Conservation (phyloP, 2,329 filamentous ascomycete species). For the Fusarium protoensiforme region DNA sequence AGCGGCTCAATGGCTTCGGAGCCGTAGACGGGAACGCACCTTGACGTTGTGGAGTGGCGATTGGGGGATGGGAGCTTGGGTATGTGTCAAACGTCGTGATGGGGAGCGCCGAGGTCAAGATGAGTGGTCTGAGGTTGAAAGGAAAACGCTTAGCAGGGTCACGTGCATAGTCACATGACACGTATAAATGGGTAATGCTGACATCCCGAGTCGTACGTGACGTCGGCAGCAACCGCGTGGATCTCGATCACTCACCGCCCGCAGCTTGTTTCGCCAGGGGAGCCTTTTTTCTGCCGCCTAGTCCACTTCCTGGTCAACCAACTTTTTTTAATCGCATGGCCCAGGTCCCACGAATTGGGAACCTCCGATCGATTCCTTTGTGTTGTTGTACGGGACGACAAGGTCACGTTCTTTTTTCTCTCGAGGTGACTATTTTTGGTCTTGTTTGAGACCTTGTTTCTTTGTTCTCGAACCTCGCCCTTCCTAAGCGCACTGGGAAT, state of each 20-base stretch:
- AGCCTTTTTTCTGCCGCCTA: constrained; percentile 43
- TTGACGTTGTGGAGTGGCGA: constrained; percentile 44
- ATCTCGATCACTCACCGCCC: constrained; percentile 33
- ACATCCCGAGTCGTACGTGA: constrained; percentile 30
- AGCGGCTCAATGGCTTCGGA: constrained; percentile 12
- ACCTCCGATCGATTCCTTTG: constrained; percentile 33
- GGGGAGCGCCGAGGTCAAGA: constrained; percentile 43
- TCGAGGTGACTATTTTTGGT: constrained; percentile 2
- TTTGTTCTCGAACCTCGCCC: not conserved
- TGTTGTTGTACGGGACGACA: constrained; percentile 25
- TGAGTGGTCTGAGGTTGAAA: constrained; percentile 47
- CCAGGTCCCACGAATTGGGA: constrained; percentile 35
- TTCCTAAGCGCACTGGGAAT: not conserved
- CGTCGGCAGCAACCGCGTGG: constrained; percentile 34
- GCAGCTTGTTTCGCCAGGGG: constrained; percentile 25
- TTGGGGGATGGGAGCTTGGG: constrained; percentile 41
- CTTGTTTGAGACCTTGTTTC: not conserved
- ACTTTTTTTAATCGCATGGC: constrained; percentile 38
- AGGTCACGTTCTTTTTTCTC: constrained; percentile 1
- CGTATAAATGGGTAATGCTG: not conserved
- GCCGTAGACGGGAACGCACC: constrained; percentile 31
- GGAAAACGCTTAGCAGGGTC: constrained; percentile 42
- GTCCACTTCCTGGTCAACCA: constrained; percentile 40
- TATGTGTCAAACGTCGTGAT: constrained; percentile 40
- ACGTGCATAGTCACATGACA: constrained; percentile 36